Evolutionary conservation across 2,329 filamentous ascomycete species (phyloP), one percentile per base, ranked within the genome.

Genomic region (Calonectria ilicicola): DNA sequence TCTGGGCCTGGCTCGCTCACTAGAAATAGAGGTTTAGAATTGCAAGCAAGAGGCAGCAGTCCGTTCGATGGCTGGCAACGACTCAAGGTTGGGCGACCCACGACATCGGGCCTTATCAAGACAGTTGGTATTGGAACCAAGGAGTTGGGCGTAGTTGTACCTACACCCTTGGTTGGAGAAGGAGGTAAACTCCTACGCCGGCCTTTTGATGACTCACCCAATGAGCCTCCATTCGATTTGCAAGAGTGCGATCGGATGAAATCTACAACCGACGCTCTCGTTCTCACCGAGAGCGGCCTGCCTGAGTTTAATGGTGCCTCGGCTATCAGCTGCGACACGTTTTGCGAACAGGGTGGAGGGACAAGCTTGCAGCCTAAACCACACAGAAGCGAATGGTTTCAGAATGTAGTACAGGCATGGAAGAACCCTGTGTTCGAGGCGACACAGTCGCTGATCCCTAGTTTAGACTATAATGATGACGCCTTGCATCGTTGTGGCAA

Each of bases 341-440:
- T 23, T 19, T 38, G 27, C 27, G 47, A 65, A 35, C 58, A 56
- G n/a, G 19, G 23, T 12, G n/a, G 32, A 32, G 29, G 12, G 19
- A 35, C 69, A 40, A 53, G 75, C 44, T 64, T 53, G 26, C 46
- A 67, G 49, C 35, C 35, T 2, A 74, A 74, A 40, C 70, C 40
- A 9, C 70, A 78, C 29, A 75, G 77, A 9, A 84, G 80, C 56
- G 76, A 81, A 12, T 95, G 93, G 93, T 83, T 95, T 3, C 85
- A 87, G 10, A 84, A 87, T 8, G 78, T 96, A 8, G 82, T 95
- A 1, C 82, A 87, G 42, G 86, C 86, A 10, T 98, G 95, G 94
- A 83, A 93, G 10, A 98, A 96, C 72, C 94, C 95, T 0, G 86
- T 94, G 0, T 98, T 97, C 80, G 84, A 88, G n/a, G 79, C 81